These are phyloP conservation scores for Chlorophyllum brunneum DNA, from an alignment of 768 basidiomycete genomes.

Conservation along the genomic window DNA sequence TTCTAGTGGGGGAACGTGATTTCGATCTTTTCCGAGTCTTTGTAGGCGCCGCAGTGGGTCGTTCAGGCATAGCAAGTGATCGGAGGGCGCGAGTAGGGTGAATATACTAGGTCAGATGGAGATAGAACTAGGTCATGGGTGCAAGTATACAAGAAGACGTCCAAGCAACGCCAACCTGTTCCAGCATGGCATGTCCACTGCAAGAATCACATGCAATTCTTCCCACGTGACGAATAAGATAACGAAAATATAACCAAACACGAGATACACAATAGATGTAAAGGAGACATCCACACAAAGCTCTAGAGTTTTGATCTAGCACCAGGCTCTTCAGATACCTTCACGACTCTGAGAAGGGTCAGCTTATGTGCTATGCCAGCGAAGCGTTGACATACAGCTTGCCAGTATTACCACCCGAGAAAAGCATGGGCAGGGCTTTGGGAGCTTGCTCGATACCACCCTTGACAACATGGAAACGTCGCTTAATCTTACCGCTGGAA, in stretches of 20 bases:
- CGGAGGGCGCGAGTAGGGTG: too few relatives aligned
- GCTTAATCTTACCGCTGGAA: conserved; percentile 66
- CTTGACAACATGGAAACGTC: conserved; percentile 76
- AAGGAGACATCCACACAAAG: neutral
- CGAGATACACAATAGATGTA: conserved; percentile 8
- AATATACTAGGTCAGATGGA: too few relatives aligned
- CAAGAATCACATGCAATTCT: conserved; percentile 1
- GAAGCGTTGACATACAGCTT: conserved; percentile 50
- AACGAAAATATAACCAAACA: neutral
- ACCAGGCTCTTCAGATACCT: conserved; percentile 42
- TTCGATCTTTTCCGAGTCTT: too few relatives aligned
- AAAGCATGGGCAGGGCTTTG: conserved; percentile 64
- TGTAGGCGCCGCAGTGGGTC: neutral
- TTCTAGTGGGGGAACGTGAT: neutral
- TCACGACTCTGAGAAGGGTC: conserved; percentile 45
- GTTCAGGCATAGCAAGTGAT: too few relatives aligned
- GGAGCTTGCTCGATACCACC: conserved; percentile 72
- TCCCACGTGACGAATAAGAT: neutral
- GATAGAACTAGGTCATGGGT: too few relatives aligned
- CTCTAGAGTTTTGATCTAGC: conserved; percentile 29
- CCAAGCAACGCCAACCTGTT: too few relatives aligned
- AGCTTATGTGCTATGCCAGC: conserved; percentile 4
- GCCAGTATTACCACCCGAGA: conserved; percentile 73
- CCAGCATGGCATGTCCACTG: too few relatives aligned
- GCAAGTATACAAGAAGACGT: too few relatives aligned